Percentiles rank a stretch among this genome's conserved stretches.
Conservation (phyloP, 2,329 filamentous ascomycete species). For the Ophiostoma sp. region DNA sequence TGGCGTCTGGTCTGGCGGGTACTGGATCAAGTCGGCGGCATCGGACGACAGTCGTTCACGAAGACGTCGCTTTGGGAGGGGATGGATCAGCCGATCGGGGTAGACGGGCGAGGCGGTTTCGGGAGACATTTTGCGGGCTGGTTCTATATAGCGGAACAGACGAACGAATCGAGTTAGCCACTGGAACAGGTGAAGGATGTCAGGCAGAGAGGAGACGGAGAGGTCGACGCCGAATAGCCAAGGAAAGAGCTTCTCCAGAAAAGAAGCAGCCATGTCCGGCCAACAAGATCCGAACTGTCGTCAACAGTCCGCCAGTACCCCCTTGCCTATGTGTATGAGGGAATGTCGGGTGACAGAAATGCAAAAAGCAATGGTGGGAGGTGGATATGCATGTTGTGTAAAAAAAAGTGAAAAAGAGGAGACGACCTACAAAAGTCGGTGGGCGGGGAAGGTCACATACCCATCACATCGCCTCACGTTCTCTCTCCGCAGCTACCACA, state of each 20-base stretch:
- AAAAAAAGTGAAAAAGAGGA: neutral
- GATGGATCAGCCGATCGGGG: slow-evolving; percentile 88
- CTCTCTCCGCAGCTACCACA: slow-evolving; percentile 23
- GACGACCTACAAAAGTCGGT: slow-evolving; percentile 14
- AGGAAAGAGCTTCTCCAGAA: neutral
- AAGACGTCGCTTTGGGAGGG: slow-evolving; percentile 83
- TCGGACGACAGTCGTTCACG: slow-evolving; percentile 85
- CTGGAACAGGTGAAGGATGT: neutral
- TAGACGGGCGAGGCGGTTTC: slow-evolving; percentile 80
- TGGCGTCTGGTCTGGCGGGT: slow-evolving; percentile 72
- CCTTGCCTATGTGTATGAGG: neutral
- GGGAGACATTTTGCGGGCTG: slow-evolving; percentile 59
- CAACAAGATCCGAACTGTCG: neutral
- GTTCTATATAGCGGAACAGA: slow-evolving; percentile 39
- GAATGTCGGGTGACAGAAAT: neutral
- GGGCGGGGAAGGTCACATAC: slow-evolving; percentile 24
- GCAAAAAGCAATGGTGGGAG: neutral
- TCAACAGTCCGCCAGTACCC: neutral
- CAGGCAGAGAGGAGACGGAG: neutral
- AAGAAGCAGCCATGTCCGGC: neutral
- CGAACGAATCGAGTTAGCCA: slow-evolving; percentile 35
- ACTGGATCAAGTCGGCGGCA: slow-evolving; percentile 77
- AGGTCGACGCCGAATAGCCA: neutral
- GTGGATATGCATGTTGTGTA: neutral
- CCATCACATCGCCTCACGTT: slow-evolving; percentile 27